Evolutionary conservation across 78 protist genomes (phyloP).

Genomic region (Creolimax fragrantissima): DNA sequence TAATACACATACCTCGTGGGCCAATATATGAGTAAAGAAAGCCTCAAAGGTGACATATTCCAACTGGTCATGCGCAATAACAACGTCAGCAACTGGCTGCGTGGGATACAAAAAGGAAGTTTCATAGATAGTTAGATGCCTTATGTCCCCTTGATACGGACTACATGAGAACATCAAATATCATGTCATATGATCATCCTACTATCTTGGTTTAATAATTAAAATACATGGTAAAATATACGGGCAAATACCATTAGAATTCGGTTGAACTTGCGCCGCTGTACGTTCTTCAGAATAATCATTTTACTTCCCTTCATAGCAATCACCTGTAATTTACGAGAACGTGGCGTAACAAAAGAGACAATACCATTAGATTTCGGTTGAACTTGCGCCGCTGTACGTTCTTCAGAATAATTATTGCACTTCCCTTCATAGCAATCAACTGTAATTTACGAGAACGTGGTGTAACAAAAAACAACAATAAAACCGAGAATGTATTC

Average conservation of each 20-base stretch:
- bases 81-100: background rate
- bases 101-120: background rate
- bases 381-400: slow-evolving; percentile 29
- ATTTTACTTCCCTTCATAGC: slow-evolving; percentile 2
- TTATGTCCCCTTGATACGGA: too few species aligned
- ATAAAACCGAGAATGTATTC: too few species aligned
- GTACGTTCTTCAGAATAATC: slow-evolving; percentile 33
- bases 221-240: too few species aligned
- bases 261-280: slow-evolving; percentile 4
- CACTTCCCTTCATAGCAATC: slow-evolving; percentile 10
- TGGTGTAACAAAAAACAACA: too few species aligned
- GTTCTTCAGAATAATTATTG: slow-evolving; percentile 20
- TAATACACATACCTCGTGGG: slow-evolving; percentile 35
- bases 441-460: too few species aligned
- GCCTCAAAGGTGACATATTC: slow-evolving; percentile 33
- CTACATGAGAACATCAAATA: too few species aligned
- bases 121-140: too few species aligned
- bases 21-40: slow-evolving; percentile 36
- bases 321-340: slow-evolving; percentile 9
- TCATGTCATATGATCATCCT: too few species aligned
- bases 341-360: too few species aligned
- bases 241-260: background rate
- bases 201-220: too few species aligned
- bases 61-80: background rate
- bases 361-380: background rate